These are phyloP conservation scores for Cercospora zeina DNA, from an alignment of 2,329 filamentous ascomycete genomes.

Conservation along the genomic window DNA sequence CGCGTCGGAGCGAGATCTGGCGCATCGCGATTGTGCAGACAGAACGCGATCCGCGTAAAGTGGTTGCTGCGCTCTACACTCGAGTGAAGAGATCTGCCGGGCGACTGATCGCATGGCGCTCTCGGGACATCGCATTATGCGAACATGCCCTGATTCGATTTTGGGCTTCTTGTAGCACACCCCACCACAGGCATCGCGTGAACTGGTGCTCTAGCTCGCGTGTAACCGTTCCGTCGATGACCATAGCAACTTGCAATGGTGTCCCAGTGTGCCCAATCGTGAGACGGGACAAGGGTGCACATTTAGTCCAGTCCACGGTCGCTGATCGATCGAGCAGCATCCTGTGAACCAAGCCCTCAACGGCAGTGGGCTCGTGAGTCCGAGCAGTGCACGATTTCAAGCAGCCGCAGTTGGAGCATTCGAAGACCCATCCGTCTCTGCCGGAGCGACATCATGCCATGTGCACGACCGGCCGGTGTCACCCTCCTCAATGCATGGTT, in stretches of 20 bases:
- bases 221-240: too few relatives aligned
- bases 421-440: too few relatives aligned
- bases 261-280: too few relatives aligned
- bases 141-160: neutral
- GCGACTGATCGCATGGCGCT: neutral
- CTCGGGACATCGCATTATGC: neutral
- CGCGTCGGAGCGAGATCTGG: neutral
- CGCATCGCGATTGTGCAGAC: slow-evolving; percentile 1
- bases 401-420: neutral
- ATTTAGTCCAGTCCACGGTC: too few relatives aligned
- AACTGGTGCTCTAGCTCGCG: too few relatives aligned
- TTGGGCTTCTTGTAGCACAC: neutral
- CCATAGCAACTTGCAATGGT: too few relatives aligned
- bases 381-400: neutral
- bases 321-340: too few relatives aligned
- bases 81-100: neutral
- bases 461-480: neutral
- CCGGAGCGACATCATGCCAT: too few relatives aligned
- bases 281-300: too few relatives aligned
- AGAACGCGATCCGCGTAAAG: slow-evolving; percentile 11
- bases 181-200: neutral
- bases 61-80: neutral
- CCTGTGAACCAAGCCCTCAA: too few relatives aligned
- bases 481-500: too few relatives aligned
- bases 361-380: neutral